A percentile compares a stretch with the other conserved stretches of the same genome.
Conservation (phyloP, 2,329 filamentous ascomycete species). For the Xylaria sp. region DNA sequence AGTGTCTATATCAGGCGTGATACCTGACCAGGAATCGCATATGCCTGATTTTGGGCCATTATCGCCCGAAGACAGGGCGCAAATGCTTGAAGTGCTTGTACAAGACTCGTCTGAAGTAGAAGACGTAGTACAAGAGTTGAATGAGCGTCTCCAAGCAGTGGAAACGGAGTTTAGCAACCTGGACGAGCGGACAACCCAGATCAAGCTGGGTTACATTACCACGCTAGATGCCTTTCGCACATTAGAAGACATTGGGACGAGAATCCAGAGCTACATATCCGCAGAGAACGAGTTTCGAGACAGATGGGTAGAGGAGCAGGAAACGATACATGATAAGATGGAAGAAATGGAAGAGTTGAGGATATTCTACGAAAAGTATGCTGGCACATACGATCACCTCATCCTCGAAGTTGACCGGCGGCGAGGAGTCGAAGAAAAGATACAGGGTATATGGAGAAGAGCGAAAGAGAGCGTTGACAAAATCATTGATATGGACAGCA, state of each 20-base stretch:
- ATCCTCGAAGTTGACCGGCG: conserved; percentile 86
- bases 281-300: conserved; percentile 72
- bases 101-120: conserved; percentile 75
- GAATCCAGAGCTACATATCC: conserved; percentile 72
- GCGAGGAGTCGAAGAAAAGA: conserved; percentile 76
- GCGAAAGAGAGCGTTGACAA: conserved; percentile 81
- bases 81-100: conserved; percentile 84
- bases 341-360: conserved; percentile 80
- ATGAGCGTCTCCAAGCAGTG: conserved; percentile 80
- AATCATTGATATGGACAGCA: conserved; percentile 77
- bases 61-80: conserved; percentile 77
- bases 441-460: conserved; percentile 79
- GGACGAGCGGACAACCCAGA: conserved; percentile 68
- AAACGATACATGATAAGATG: conserved; percentile 74
- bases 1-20: conserved; percentile 74
- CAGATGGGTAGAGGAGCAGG: conserved; percentile 80
- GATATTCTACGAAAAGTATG: conserved; percentile 88
- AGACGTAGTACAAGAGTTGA: conserved; percentile 76
- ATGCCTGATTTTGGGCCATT: conserved; percentile 72
- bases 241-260: conserved; percentile 74
- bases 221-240: conserved; percentile 72
- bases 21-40: conserved; percentile 66
- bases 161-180: conserved; percentile 75
- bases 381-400: conserved; percentile 83
- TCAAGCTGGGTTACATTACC: conserved; percentile 65